Evolutionary conservation across 2,329 filamentous ascomycete genomes (phyloP), one percentile per base, ranked within the genome.

Genomic region (Alternaria novae-zelandiae): DNA sequence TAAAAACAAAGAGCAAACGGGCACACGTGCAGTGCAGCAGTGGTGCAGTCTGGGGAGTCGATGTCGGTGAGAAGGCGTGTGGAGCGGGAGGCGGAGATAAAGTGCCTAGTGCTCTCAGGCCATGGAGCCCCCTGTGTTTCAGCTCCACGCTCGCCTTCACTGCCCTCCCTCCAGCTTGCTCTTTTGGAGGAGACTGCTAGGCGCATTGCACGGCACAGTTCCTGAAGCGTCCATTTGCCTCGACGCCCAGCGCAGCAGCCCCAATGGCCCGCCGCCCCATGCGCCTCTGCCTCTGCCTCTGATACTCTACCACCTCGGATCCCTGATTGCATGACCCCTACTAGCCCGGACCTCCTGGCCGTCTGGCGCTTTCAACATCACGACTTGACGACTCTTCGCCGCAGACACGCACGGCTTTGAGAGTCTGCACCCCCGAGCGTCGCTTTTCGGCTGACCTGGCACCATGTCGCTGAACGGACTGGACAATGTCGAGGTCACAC

Each of bases 391-490:
- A 56, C 57, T 54, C 59, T 47, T 61, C 46, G 58, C 61, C 58
- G 57, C 57, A 54, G 59, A 60, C 59, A 58, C 54, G 54, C 61
- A 51, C 63, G 57, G 63, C 60, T 61, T 49, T 50, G 54, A 58
- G 65, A 57, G 54, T 53, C 54, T 63, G 60, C 49, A 62, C 61
- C 61, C n/a, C 50, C 47, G 64, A 46, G 62, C 61, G 45, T 45
- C 61, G 47, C 49, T 32, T 56, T 59, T 17, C 59, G 62, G 59
- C 62, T 54, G 59, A 45, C 66, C 36, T 36, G 20, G 44, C 62
- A 72, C 54, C 63, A 98, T 98, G 95, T 97, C 95, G 85, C 86
- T 98, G 82, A 97, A 97, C 89, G 96, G 96, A 70, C 86, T 98
- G 82, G 94, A 97, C 84, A 87, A 89, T 83, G 84, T 87, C 72